phyloP scores from a whole-genome alignment of 2,329 filamentous ascomycete species.

The Ophiostoma himal-ulmi region DNA sequence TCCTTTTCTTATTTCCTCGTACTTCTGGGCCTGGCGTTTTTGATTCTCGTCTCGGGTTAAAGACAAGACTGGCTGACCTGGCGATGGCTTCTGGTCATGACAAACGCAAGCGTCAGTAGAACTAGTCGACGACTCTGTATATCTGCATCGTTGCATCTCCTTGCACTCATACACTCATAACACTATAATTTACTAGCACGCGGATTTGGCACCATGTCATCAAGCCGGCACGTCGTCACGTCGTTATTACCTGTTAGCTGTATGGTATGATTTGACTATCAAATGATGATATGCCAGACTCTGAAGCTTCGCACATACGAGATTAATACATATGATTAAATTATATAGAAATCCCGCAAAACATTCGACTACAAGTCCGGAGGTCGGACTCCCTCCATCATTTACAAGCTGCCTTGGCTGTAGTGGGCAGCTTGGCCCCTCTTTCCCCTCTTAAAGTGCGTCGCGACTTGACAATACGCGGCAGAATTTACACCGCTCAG shows the following conservation, averaged over 20 bases:
- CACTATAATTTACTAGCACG: neutral
- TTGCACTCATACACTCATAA: neutral
- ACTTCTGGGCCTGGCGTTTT: neutral
- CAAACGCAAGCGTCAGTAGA: neutral
- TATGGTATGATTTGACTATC: no score
- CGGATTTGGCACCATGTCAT: neutral
- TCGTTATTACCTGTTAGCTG: neutral
- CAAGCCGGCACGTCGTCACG: no score
- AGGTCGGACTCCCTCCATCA: neutral
- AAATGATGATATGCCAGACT: no score
- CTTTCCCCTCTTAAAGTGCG: neutral
- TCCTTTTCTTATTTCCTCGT: neutral
- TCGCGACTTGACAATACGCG: neutral
- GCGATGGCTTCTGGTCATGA: neutral
- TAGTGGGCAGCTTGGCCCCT: neutral
- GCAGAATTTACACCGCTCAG: conserved; percentile 13
- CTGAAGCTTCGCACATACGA: no score
- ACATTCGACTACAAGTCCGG: neutral
- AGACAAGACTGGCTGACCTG: neutral
- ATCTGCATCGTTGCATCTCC: neutral
- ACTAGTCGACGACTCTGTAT: neutral
- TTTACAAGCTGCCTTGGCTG: neutral
- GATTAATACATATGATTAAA: no score
- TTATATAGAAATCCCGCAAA: neutral
- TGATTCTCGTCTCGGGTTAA: neutral